A percentile compares a stretch with the other conserved stretches of the same genome.
These are phyloP conservation scores for Candida coquimbonensis DNA, from an alignment of 805 yeast genomes.

Conservation along the genomic window DNA sequence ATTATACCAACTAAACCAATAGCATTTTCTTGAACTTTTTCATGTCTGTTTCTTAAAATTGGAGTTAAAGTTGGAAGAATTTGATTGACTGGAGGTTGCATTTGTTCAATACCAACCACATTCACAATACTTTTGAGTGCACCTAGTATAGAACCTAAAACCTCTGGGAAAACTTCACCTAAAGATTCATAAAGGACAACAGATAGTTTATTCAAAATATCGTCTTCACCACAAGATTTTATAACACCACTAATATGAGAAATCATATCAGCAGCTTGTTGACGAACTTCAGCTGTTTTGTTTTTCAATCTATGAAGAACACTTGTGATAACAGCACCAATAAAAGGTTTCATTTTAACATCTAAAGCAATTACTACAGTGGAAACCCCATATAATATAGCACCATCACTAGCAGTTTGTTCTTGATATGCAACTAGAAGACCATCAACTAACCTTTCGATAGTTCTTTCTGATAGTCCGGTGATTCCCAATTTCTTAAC, in stretches of 20 bases:
- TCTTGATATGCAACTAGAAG: conserved; percentile 75
- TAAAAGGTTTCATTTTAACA: conserved; percentile 57
- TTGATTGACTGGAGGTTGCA: conserved; percentile 80
- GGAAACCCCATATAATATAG: conserved; percentile 57
- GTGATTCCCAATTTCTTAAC: conserved; percentile 43
- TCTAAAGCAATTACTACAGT: conserved; percentile 58
- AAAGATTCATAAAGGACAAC: conserved; percentile 80
- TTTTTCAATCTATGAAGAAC: conserved; percentile 68
- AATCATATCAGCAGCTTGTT: conserved; percentile 78
- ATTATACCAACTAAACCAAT: conserved; percentile 75
- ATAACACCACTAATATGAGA: conserved; percentile 60
- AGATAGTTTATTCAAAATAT: conserved; percentile 58
- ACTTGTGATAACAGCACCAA: conserved; percentile 66
- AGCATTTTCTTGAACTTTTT: conserved; percentile 80
- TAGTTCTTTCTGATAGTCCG: conserved; percentile 56
- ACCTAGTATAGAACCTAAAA: conserved; percentile 73
- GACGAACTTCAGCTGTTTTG: conserved; percentile 64
- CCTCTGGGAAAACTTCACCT: conserved; percentile 94
- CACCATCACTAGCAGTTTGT: conserved; percentile 51
- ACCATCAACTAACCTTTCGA: conserved; percentile 70
- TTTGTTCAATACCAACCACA: conserved; percentile 47
- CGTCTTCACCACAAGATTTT: conserved; percentile 55
- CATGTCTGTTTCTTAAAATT: conserved; percentile 81
- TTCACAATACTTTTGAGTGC: conserved; percentile 62
- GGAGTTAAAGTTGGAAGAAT: conserved; percentile 87